Conservation (phyloP, 805 yeast species). For the Ascoidea tarda region DNA sequence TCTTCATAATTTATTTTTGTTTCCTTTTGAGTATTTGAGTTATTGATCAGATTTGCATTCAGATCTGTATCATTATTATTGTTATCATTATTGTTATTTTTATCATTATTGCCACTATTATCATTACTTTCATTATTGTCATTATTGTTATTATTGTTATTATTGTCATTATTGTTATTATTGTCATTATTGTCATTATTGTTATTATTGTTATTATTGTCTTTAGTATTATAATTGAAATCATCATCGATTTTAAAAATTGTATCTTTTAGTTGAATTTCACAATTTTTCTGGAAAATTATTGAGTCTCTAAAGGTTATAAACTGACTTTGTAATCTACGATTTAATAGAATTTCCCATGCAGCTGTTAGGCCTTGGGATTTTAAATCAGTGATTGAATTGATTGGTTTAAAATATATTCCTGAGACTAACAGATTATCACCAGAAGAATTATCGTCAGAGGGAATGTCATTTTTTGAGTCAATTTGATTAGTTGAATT, state of each 20-base stretch:
- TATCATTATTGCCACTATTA: neutral
- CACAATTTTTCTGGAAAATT: neutral
- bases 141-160: conserved; percentile 4
- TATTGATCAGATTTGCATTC: neutral
- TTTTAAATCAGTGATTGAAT: no score
- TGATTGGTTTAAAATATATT: no score
- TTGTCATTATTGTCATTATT: no score
- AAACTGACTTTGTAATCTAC: conserved; percentile 36
- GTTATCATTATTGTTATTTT: conserved; percentile 3
- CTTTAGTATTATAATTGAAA: no score
- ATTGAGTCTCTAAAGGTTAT: neutral
- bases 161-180: no score
- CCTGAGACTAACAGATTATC: no score
- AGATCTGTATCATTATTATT: conserved; percentile 1
- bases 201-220: no score
- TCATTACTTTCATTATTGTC: neutral
- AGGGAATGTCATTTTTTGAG: no score
- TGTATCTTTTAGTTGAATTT: neutral
- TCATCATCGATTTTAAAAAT: neutral
- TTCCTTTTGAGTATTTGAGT: neutral
- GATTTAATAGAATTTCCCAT: conserved; percentile 32
- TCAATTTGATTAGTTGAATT: no score
- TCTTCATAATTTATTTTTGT: no score
- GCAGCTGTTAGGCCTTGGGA: conserved; percentile 19
- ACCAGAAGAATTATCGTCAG: no score